These are phyloP conservation scores for Sporothrix inflata DNA, from an alignment of 2,329 filamentous ascomycete genomes.

Conservation along the genomic window DNA sequence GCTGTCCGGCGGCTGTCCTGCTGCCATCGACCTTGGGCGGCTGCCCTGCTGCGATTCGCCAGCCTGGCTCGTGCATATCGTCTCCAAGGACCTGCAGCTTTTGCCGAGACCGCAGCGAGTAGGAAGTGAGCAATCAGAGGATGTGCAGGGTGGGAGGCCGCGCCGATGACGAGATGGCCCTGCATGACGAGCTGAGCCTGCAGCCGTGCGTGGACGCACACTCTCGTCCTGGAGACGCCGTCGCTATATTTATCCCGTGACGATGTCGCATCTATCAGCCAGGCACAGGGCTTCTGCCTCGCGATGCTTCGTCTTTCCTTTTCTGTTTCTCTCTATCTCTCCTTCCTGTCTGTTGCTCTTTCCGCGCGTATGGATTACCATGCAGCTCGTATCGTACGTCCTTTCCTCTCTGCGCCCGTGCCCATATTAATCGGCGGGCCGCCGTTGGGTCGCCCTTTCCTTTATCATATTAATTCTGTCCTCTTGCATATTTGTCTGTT, in stretches of 20 bases:
- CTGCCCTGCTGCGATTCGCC: slow-evolving; percentile 15
- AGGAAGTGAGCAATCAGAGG: not conserved
- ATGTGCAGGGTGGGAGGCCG: slow-evolving; percentile 3
- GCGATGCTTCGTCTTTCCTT: not conserved
- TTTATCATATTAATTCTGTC: not conserved
- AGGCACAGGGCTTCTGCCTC: not conserved
- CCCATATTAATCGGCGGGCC: slow-evolving; percentile 7
- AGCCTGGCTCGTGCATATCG: slow-evolving; percentile 7
- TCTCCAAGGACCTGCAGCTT: slow-evolving; percentile 20
- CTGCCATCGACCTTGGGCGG: not conserved
- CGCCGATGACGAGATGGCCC: slow-evolving; percentile 29
- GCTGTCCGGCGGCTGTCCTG: slow-evolving; percentile 2
- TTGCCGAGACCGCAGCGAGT: slow-evolving; percentile 22
- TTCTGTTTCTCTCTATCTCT: not conserved
- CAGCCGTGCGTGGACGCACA: slow-evolving; percentile 12
- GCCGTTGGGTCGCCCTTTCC: not conserved
- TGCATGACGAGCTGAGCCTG: slow-evolving; percentile 26
- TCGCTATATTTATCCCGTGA: slow-evolving; percentile 17
- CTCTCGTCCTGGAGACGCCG: slow-evolving; percentile 16
- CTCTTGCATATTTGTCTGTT: not conserved
- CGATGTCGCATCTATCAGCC: not conserved
- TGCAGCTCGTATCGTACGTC: slow-evolving; percentile 1
- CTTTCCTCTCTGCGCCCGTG: not conserved
- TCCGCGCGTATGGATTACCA: not conserved
- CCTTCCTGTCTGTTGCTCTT: not conserved